Evolutionary conservation across 768 basidiomycete genomes (phyloP), one percentile per base, ranked within the genome.

Genomic region (Chlorophyllum brunneum): DNA sequence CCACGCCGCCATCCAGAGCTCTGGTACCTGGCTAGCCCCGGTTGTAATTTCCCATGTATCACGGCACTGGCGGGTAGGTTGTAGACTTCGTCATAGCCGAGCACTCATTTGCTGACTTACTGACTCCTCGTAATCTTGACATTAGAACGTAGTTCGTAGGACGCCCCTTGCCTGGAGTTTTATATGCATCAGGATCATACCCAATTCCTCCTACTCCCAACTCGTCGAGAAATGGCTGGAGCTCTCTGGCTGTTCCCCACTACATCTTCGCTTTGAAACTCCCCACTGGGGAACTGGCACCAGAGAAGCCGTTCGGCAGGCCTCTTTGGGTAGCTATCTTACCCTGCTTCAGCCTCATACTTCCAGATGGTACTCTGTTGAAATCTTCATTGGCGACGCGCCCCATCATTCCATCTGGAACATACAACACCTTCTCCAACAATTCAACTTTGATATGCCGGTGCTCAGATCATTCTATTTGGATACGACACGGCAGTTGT

Each of bases 361-460:
- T 18, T 30, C 42, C 2, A 45, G 52, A 30, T 54, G 54, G 54
- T 9, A 34, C 24, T 47, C 45, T 16, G 37, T 48, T 16, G 27
- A 40, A 23, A 48, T 54, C 24, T 48, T 40, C 33, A 48, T 55
- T 23, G 47, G 41, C 9, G 45, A 47, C 18, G 36, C 44, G 7
- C 48, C 47, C 23, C 48, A 55, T 11, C 54, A 55, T 33, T 47
- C 52, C 16, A 45, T 54, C n/a, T 54, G 52, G 55, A 51, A 56
- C 34, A 34, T 55, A 11, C 48, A 55, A 16, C 34, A 42, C 16
- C 48, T 55, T 29, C 29, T 56, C 5, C 48, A 56, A 13, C 55
- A 52, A 15, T 56, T 56, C 42, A 56, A 51, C 49, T 56, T 56
- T 18, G 36, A 43, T n/a, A 56, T 52, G 50, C 41, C 50, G 11